phyloP scores from a whole-genome alignment of 257 asterid genomes.

The Lycium ferocissimum region DNA sequence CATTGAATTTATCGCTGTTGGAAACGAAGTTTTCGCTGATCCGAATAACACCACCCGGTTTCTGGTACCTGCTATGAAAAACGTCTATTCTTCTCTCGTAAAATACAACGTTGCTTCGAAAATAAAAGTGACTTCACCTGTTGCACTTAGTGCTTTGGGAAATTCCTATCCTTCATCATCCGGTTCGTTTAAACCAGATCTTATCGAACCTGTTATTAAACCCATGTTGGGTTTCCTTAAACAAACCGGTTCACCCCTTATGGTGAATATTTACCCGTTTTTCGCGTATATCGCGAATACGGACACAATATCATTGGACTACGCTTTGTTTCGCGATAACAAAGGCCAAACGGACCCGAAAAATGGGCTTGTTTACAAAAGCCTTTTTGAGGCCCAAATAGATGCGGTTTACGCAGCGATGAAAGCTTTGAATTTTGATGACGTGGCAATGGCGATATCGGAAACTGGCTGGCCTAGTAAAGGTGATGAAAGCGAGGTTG shows the following conservation, averaged over 20 bases:
- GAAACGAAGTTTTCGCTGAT: constrained; percentile 81
- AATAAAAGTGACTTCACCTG: constrained; percentile 69
- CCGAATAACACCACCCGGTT: constrained; percentile 58
- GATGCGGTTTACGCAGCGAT: constrained; percentile 88
- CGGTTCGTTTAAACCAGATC: constrained; percentile 71
- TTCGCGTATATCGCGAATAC: constrained; percentile 73
- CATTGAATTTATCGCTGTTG: constrained; percentile 81
- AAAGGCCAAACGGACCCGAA: constrained; percentile 60
- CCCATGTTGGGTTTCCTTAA: constrained; percentile 70
- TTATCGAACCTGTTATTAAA: constrained; percentile 73
- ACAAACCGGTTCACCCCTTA: constrained; percentile 67
- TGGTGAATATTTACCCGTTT: constrained; percentile 81
- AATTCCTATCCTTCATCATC: constrained; percentile 81
- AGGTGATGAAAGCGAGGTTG: constrained; percentile 72
- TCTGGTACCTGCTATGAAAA: constrained; percentile 89
- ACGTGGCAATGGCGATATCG: constrained; percentile 57
- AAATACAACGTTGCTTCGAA: constrained; percentile 51
- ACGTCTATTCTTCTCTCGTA: constrained; percentile 62
- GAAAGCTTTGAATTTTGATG: constrained; percentile 53
- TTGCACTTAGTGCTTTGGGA: constrained; percentile 70
- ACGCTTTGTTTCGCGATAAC: constrained; percentile 65
- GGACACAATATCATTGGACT: constrained; percentile 67
- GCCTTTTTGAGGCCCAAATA: constrained; percentile 75
- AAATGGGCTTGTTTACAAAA: constrained; percentile 69
- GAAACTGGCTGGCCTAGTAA: constrained; percentile 98